These are phyloP conservation scores for Kluyveromyces sp. DNA, from an alignment of 1,139 yeast genomes.

Conservation along the genomic window DNA sequence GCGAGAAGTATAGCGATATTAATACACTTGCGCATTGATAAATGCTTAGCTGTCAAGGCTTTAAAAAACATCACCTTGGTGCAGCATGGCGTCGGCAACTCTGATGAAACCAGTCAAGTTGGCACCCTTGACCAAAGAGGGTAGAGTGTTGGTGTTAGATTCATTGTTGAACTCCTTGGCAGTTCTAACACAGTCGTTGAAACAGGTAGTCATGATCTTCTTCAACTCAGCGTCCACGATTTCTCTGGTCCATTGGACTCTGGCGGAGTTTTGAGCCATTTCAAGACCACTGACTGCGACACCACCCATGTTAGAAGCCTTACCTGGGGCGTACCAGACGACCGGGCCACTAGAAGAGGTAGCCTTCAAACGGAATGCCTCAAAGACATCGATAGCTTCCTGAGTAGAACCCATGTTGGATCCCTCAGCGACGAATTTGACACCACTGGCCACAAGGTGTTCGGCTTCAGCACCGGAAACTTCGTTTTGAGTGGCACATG, in stretches of 20 bases:
- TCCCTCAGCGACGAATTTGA: slow-evolving; percentile 94
- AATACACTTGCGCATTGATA: too few relatives aligned
- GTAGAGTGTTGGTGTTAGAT: slow-evolving; percentile 55
- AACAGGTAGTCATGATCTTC: slow-evolving; percentile 88
- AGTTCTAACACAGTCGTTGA: slow-evolving; percentile 85
- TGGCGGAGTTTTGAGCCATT: slow-evolving; percentile 98
- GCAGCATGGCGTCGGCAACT: slow-evolving; percentile 98
- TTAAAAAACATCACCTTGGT: slow-evolving; percentile 77
- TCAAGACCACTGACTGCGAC: slow-evolving; percentile 97
- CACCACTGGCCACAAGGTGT: slow-evolving; percentile 86
- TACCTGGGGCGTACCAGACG: slow-evolving; percentile 99
- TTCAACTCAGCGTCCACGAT: slow-evolving; percentile 84
- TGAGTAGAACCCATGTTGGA: slow-evolving; percentile 99
- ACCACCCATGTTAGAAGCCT: slow-evolving; percentile 99
- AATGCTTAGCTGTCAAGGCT: background rate
- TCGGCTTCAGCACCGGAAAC: slow-evolving; percentile 95
- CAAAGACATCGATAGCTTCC: slow-evolving; percentile 93
- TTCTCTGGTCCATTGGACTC: slow-evolving; percentile 81
- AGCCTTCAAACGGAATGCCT: slow-evolving; percentile 65
- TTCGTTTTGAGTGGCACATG: slow-evolving; percentile 98
- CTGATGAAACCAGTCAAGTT: slow-evolving; percentile 98
- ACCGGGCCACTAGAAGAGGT: slow-evolving; percentile 38
- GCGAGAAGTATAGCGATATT: too few relatives aligned
- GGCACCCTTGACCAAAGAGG: slow-evolving; percentile 96
- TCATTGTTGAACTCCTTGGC: slow-evolving; percentile 76